Evolutionary conservation across 768 basidiomycete species (phyloP).

Genomic region (Leccinum rimulosum): DNA sequence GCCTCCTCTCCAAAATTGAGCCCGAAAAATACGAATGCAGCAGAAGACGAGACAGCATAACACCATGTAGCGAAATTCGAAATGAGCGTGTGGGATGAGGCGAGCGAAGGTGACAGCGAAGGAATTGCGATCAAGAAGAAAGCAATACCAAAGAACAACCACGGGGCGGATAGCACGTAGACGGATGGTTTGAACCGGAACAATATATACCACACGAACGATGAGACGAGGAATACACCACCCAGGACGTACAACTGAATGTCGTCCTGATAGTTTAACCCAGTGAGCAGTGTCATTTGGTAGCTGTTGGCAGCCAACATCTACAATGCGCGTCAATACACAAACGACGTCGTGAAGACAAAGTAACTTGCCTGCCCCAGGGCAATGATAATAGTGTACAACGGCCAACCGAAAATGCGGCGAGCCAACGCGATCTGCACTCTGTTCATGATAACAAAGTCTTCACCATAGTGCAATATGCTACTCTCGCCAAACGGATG

Average conservation of each 20-base stretch:
- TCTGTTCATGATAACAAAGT: conserved; percentile 74
- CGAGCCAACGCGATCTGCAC: conserved; percentile 83
- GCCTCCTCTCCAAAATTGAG: conserved; percentile 98
- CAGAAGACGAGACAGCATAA: conserved; percentile 91
- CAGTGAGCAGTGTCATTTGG: conserved; percentile 89
- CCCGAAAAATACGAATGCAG: conserved; percentile 91
- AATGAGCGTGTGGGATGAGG: conserved; percentile 60
- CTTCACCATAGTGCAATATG: conserved; percentile 51
- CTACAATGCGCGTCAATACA: conserved; percentile 30
- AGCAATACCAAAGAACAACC: conserved; percentile 88
- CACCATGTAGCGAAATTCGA: conserved; percentile 83
- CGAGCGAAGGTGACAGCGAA: conserved; percentile 60
- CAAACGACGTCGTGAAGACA: neutral
- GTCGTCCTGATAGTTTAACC: conserved; percentile 78
- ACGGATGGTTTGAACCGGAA: conserved; percentile 88
- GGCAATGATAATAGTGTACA: conserved; percentile 88
- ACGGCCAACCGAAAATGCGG: conserved; percentile 81
- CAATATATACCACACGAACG: conserved; percentile 85
- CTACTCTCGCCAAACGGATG: conserved; percentile 47
- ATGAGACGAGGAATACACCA: conserved; percentile 80
- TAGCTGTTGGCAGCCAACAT: conserved; percentile 92
- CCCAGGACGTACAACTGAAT: conserved; percentile 90
- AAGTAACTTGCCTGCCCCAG: conserved; percentile 61
- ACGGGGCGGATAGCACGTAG: conserved; percentile 81
- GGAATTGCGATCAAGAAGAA: conserved; percentile 92